Evolutionary conservation across 2,329 filamentous ascomycete species (phyloP).

Genomic region (Fusarium sp.): DNA sequence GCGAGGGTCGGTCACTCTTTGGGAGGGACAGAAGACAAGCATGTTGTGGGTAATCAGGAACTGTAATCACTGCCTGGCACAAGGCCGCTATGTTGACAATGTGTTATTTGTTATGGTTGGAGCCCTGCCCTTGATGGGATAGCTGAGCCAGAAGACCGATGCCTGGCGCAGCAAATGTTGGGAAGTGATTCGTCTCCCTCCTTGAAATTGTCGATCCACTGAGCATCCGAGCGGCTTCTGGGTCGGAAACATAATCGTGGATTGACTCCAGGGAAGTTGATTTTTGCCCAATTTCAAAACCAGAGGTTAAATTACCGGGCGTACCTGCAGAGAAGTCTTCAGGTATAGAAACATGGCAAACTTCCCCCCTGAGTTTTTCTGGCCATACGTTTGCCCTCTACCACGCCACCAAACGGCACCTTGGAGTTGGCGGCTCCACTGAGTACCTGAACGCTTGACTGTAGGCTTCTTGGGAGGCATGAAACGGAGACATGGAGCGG

Average conservation of each 20-base stretch:
- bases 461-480: background rate
- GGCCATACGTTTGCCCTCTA: background rate
- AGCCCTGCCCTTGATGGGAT: too few species aligned
- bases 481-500: background rate
- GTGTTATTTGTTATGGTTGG: too few species aligned
- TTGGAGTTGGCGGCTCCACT: background rate
- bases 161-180: background rate
- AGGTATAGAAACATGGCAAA: too few species aligned
- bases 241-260: too few species aligned
- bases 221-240: too few species aligned
- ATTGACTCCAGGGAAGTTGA: too few species aligned
- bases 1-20: background rate
- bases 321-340: too few species aligned
- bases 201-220: too few species aligned
- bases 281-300: too few species aligned
- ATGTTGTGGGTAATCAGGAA: background rate
- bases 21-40: background rate
- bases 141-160: too few species aligned
- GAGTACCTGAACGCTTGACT: background rate
- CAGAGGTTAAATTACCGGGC: too few species aligned
- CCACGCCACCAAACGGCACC: background rate
- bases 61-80: background rate
- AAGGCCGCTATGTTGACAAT: too few species aligned
- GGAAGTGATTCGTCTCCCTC: background rate
- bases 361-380: background rate